Base-by-base conservation (phyloP, 305 asterid genomes). In the Nicotiana rustica region DNA sequence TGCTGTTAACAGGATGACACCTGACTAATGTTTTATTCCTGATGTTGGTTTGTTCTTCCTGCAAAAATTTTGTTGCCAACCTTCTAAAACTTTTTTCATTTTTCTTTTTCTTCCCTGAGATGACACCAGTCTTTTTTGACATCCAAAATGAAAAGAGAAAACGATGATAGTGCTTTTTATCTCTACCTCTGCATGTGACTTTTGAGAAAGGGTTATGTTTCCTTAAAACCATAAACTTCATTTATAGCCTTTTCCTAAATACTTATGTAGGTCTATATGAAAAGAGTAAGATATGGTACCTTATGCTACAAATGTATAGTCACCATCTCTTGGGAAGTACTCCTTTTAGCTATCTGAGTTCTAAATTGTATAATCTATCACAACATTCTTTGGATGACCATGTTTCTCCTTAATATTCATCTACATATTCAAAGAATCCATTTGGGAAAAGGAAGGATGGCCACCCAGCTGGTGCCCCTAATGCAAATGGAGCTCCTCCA, bases 381-480 rank as follows among this genome's bases (percentile, higher is more conserved):
- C 9, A 75, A 15, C 5, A 6, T 75, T 75, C 65, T 75, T 52
- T 55, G 56, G 66, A 44, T 82, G 78, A 4, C 75, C 66, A 9
- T 65, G 87, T 85, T 91, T 86, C 70, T 83, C 82, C 98, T 95
- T 96, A 90, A 96, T 95, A 19, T 84, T 83, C 81, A 85, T 87
- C 87, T 84, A 96, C 97, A 84, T 96, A 91, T 92, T 96, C 99
- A 29, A 96, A 96, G 92, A 96, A 96, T 78, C 99, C 99, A 81
- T 96, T 96, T 41, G 99, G 99, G 73, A 93, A 85, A 79, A 90
- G 99, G 89, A 96, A 93, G 93, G 98, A 94, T 7, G 78, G 67
- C 87, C 82, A 92, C 88, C 87, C 81, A 79, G 89, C 64, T 49
- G 90, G 69, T 77, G 88, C 87, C 66, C 90, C 92, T 14, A 82